Base-by-base conservation (phyloP, 768 basidiomycete species). In the Trametes cubensis region DNA sequence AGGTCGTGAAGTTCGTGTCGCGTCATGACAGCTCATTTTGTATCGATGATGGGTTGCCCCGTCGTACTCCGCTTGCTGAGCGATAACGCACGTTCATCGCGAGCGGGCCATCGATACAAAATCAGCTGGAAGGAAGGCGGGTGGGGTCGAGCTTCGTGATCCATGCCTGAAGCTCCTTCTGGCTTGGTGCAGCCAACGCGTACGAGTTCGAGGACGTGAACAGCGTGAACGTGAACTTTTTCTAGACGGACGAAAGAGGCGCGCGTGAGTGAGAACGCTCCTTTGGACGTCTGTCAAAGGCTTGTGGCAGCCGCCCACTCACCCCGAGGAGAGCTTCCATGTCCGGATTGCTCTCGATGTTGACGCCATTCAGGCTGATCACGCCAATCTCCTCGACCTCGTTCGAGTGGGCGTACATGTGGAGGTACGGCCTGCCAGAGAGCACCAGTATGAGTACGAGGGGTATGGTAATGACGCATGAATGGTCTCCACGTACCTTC, bases 191-290 rank as follows among this genome's bases (percentile, higher is more conserved):
- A 10, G 91, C 88, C 11, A 97, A 81, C 40, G 92, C 92, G 76
- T 95, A 89, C 25, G 94, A 95, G 73, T 97, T 96, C 8, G 92
- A 91, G 14, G 92, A 81, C 2, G 95, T 95, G 75, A 95, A 96
- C 34, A 97, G 82, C 14, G 92, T 94, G 75, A 97, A 95, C 15
- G 88, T 89, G 74, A 87, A 89, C 38, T 81, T 85, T 81, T 88
- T 92, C 94, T 95, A 71, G 30, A 59, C 8, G 39, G 11, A 34
- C 6, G 7, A 54, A n/a, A n/a, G 21, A 55, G 51, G 26, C 39
- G 48, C 40, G 34, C 34, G 10, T 34, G 34, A 34, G 34, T 34
- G 34, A 34, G 34, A 34, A 34, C 11, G 34, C 34, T 34, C 34
- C 10, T 11, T 4, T 6, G 10, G 34, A 11, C 34, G 34, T 34